phyloP scores from a whole-genome alignment of 306 rosid species.

The Dalbergia oliveri region DNA sequence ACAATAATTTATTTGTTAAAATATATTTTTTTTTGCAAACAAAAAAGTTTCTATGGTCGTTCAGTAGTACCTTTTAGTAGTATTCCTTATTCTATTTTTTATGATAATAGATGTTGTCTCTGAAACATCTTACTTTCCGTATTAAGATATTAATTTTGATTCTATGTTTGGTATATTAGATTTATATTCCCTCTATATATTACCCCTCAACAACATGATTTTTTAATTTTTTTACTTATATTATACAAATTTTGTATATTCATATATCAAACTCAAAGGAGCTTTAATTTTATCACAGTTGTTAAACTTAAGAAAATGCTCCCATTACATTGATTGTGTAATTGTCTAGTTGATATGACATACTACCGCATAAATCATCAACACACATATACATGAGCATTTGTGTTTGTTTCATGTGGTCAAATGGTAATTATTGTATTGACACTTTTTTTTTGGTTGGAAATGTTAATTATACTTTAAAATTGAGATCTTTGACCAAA shows the following conservation, averaged over 20 bases:
- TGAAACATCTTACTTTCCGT: neutral
- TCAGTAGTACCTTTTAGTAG: neutral
- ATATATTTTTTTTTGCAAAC: neutral
- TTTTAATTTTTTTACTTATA: too few species aligned
- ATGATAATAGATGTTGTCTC: neutral
- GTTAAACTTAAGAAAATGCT: neutral
- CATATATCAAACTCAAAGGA: neutral
- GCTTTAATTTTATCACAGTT: too few species aligned
- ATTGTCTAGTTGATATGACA: neutral
- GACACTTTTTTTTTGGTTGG: neutral
- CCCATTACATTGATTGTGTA: neutral
- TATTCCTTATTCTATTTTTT: neutral
- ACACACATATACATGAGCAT: neutral
- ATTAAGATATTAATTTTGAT: neutral
- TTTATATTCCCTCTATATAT: too few species aligned
- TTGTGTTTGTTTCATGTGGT: neutral
- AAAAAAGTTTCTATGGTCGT: neutral
- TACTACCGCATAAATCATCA: neutral
- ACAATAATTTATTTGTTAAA: neutral
- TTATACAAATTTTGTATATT: neutral
- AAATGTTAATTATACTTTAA: too few species aligned
- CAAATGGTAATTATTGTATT: neutral
- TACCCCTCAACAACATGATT: too few species aligned
- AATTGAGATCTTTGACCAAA: too few species aligned
- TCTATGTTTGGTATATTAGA: neutral